phyloP scores from a whole-genome alignment of 495 filamentous ascomycete species.

The Corynascus novoguineensis region DNA sequence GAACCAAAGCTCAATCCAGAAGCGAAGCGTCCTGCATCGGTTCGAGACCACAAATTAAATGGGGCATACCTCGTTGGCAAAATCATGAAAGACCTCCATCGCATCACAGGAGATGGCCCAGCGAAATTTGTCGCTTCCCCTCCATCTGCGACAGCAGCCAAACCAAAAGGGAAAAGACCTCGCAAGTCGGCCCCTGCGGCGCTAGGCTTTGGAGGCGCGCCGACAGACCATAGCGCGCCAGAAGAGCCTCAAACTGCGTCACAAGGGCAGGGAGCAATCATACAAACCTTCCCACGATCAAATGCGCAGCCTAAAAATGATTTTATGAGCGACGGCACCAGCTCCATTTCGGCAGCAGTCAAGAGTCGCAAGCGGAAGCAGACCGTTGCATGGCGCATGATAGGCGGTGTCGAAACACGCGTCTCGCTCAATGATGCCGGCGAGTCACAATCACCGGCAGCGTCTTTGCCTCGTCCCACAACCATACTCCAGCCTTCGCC shows the following conservation, averaged over 20 bases:
- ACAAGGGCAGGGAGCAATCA: not conserved
- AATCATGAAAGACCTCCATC: slow-evolving; percentile 24
- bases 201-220: slow-evolving; percentile 2
- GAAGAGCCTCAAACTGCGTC: not conserved
- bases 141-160: slow-evolving; percentile 3
- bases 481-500: not conserved
- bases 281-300: not conserved
- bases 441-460: not conserved
- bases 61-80: slow-evolving; percentile 32
- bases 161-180: slow-evolving; percentile 25
- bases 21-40: slow-evolving; percentile 30
- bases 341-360: slow-evolving; percentile 36
- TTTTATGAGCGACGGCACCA: not conserved
- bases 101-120: slow-evolving; percentile 17
- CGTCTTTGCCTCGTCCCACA: not conserved
- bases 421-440: slow-evolving; percentile 16
- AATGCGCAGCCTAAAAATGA: not conserved
- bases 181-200: slow-evolving; percentile 25
- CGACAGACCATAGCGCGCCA: not conserved
- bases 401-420: slow-evolving; percentile 34
- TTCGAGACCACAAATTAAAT: slow-evolving; percentile 35
- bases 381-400: slow-evolving; percentile 31
- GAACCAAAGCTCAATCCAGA: slow-evolving; percentile 28
- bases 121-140: slow-evolving; percentile 3
- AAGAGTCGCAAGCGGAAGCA: slow-evolving; percentile 40